Evolutionary conservation across 164 flowering plant species (phyloP).

Genomic region (Brasenia schreberi): DNA sequence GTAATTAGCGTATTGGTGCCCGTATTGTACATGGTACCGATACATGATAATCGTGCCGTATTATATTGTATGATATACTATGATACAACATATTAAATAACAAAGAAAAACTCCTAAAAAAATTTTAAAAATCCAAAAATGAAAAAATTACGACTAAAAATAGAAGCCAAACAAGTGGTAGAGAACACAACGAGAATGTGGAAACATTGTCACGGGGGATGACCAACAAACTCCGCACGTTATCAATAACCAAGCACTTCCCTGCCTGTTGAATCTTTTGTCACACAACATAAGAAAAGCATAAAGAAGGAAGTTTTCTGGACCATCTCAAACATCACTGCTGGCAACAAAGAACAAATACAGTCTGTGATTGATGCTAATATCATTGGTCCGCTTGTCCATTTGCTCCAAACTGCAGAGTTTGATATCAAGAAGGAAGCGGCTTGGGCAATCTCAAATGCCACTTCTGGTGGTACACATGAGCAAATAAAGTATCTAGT

Average conservation of each 20-base stretch:
- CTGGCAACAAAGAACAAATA: slow-evolving; percentile 61
- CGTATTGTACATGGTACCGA: too few relatives aligned
- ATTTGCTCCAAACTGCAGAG: slow-evolving; percentile 74
- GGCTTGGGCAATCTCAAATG: slow-evolving; percentile 86
- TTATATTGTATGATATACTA: too few relatives aligned
- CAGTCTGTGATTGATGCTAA: slow-evolving; percentile 82
- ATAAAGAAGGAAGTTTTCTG: slow-evolving; percentile 80
- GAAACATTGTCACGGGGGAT: slow-evolving; percentile 86
- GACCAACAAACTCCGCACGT: slow-evolving; percentile 69
- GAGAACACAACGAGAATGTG: too few relatives aligned
- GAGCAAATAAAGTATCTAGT: slow-evolving; percentile 75
- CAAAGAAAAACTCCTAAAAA: too few relatives aligned
- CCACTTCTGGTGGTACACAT: slow-evolving; percentile 70
- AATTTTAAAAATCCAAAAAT: too few relatives aligned
- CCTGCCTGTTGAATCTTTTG: slow-evolving; percentile 44
- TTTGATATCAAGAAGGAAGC: slow-evolving; percentile 84
- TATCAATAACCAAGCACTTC: slow-evolving; percentile 44
- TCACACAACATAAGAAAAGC: slow-evolving; percentile 50
- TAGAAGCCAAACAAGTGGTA: too few relatives aligned
- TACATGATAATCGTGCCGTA: too few relatives aligned
- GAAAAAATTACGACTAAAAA: too few relatives aligned
- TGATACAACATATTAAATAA: too few relatives aligned
- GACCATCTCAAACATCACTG: slow-evolving; percentile 83
- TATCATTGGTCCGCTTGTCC: slow-evolving; percentile 54
- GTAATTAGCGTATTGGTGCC: too few relatives aligned